These are phyloP conservation scores for Fragilariopsis cylindrus DNA, from an alignment of 108 stramenopile genomes.

Conservation along the genomic window DNA sequence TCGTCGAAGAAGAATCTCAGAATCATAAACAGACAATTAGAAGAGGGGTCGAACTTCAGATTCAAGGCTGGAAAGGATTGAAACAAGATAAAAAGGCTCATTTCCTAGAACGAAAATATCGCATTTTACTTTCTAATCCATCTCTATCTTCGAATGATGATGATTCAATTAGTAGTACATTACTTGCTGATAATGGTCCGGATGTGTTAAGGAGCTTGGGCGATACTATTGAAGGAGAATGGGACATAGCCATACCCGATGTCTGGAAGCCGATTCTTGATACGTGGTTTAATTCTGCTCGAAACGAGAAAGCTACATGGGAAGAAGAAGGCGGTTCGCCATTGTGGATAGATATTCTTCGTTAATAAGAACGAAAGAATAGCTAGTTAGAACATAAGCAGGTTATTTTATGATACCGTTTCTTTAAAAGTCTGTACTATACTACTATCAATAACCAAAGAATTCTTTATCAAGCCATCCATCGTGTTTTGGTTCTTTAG, in stretches of 20 bases:
- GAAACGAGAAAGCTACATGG: neutral
- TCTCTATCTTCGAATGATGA: neutral
- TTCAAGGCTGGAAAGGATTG: constrained; percentile 19
- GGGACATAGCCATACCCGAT: neutral
- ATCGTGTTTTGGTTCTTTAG: constrained; percentile 14
- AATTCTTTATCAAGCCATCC: constrained; percentile 26
- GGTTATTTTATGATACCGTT: too few relatives aligned
- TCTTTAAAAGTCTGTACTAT: too few relatives aligned
- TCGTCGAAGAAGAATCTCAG: constrained; percentile 18
- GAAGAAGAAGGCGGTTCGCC: neutral
- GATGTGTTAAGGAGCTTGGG: neutral
- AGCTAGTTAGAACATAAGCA: too few relatives aligned
- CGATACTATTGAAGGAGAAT: neutral
- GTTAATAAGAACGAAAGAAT: too few relatives aligned
- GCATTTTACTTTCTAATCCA: constrained; percentile 8
- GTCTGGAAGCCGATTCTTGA: neutral
- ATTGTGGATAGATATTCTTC: neutral
- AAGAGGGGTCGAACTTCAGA: constrained; percentile 23
- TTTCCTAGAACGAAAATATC: constrained; percentile 24
- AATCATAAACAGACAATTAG: neutral
- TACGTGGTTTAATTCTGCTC: constrained; percentile 6
- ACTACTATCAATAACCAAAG: constrained; percentile 19
- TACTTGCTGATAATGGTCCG: neutral
- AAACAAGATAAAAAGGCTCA: constrained; percentile 18
- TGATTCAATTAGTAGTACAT: neutral